These are phyloP conservation scores for Fusarium sp. DNA, from an alignment of 2,329 filamentous ascomycete species.

Conservation along the genomic window DNA sequence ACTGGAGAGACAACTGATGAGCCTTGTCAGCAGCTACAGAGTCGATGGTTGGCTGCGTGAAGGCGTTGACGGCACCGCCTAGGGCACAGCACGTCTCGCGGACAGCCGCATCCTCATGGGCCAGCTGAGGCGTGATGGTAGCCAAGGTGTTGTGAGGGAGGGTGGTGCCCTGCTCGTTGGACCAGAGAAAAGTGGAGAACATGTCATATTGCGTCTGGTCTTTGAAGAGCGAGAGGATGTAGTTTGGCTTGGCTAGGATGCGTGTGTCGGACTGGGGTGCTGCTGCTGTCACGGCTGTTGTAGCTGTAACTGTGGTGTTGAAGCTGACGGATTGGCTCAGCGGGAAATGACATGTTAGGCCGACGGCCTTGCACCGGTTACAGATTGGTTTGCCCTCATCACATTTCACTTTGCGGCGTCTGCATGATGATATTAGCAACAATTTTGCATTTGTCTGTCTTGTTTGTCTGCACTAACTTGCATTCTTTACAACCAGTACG, in stretches of 20 bases:
- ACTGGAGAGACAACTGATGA: constrained; percentile 19
- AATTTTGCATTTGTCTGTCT: too few relatives aligned
- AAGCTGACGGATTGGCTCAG: constrained; percentile 3
- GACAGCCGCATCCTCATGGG: constrained; percentile 23
- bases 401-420: constrained; percentile 39
- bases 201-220: constrained; percentile 36
- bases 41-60: constrained; percentile 14
- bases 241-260: constrained; percentile 23
- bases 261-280: constrained; percentile 8
- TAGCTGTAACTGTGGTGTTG: not conserved
- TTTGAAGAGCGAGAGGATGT: constrained; percentile 28
- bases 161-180: constrained; percentile 26
- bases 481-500: constrained; percentile 35
- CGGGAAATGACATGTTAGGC: constrained; percentile 22
- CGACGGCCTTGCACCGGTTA: constrained; percentile 18
- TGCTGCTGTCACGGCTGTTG: not conserved
- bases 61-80: constrained; percentile 25
- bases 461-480: constrained; percentile 24
- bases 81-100: constrained; percentile 37
- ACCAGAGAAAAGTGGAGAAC: constrained; percentile 33
- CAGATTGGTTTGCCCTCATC: constrained; percentile 36
- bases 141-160: constrained; percentile 31
- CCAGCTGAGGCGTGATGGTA: constrained; percentile 34
- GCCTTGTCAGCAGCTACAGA: constrained; percentile 9
- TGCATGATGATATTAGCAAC: constrained; percentile 10